phyloP scores from a whole-genome alignment of 2,329 filamentous ascomycete genomes.

The Trichoderma simmonsii region DNA sequence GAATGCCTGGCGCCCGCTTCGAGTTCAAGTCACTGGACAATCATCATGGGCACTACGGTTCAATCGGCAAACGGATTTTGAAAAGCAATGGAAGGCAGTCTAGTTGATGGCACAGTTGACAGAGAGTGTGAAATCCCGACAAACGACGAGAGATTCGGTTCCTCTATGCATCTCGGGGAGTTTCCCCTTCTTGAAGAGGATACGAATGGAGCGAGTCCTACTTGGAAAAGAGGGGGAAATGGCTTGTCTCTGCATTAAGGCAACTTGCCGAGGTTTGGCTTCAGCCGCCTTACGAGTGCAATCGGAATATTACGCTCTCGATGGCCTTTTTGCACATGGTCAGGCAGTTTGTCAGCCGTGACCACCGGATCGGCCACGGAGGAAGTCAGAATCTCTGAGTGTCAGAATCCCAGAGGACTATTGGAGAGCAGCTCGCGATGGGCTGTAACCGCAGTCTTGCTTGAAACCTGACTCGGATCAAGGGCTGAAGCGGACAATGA shows the following conservation, averaged over 20 bases:
- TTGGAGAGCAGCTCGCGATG: background rate
- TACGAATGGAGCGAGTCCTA: background rate
- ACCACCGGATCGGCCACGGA: background rate
- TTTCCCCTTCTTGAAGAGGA: background rate
- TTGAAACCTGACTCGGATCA: background rate
- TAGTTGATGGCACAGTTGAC: background rate
- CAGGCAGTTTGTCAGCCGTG: background rate
- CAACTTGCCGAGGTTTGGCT: background rate
- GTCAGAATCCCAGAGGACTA: background rate
- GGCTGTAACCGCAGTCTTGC: background rate
- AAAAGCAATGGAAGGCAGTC: background rate
- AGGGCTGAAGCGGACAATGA: background rate
- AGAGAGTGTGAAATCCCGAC: background rate
- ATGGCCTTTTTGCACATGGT: background rate
- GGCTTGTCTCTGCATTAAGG: background rate
- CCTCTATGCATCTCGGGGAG: background rate
- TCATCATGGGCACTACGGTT: background rate
- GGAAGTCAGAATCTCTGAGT: background rate
- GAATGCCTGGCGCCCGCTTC: background rate
- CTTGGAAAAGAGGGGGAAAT: background rate
- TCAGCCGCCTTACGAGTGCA: background rate
- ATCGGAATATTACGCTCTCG: background rate
- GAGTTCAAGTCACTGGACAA: background rate
- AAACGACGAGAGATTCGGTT: background rate
- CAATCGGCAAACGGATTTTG: background rate